Conservation (phyloP, 2,329 filamentous ascomycete genomes). For the Neofusicoccum cordaticola region DNA sequence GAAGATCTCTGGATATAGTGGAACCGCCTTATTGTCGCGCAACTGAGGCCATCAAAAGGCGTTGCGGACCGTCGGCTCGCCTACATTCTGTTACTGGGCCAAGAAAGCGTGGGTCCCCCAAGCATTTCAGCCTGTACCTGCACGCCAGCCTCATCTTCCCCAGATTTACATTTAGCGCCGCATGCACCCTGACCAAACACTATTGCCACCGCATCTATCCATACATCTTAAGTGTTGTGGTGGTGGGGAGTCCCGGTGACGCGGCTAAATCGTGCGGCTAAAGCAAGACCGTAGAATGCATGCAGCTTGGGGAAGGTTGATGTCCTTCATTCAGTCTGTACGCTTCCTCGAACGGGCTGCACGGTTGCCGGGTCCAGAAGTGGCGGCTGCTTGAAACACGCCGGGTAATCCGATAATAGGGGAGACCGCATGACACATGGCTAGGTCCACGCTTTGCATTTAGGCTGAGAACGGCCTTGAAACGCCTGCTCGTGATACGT, state of each 20-base stretch:
- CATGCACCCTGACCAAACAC: background rate
- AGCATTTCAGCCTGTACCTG: constrained; percentile 13
- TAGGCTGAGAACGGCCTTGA: background rate
- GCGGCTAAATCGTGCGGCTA: no score
- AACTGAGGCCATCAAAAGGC: background rate
- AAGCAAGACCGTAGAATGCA: no score
- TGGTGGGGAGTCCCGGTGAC: background rate
- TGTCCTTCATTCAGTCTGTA: background rate
- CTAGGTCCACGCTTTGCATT: background rate
- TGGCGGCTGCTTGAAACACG: constrained; percentile 4
- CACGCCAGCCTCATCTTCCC: background rate
- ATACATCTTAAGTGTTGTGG: background rate
- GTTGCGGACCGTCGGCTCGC: constrained; percentile 5
- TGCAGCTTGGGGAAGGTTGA: background rate
- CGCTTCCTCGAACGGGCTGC: background rate
- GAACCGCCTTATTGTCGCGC: background rate
- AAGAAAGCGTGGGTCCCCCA: background rate
- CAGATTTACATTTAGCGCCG: background rate
- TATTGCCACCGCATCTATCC: background rate
- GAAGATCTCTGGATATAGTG: background rate
- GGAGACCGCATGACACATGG: background rate
- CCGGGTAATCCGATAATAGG: constrained; percentile 2
- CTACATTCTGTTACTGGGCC: background rate
- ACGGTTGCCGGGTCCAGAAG: background rate
- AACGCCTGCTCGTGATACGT: background rate